Percentiles rank a stretch among this genome's conserved stretches.
Evolutionary conservation across 345 rosid genomes (phyloP).

Genomic region (Syzygium aqueum): DNA sequence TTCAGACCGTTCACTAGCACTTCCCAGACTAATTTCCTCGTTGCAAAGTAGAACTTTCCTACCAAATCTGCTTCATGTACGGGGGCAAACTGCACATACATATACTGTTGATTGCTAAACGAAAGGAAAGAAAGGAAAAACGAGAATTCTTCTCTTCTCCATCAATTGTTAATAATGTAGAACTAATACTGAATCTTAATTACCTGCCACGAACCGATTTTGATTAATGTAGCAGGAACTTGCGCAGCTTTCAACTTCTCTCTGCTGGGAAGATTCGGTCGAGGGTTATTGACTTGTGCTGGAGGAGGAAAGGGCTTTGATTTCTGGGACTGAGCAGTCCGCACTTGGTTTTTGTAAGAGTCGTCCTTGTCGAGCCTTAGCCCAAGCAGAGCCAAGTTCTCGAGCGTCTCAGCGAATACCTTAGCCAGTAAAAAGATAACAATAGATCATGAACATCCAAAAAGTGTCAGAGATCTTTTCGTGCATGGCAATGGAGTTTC

Average conservation of each 20-base stretch:
- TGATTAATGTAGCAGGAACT: conserved; percentile 17
- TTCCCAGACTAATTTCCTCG: conserved; percentile 62
- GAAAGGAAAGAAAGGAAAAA: not conserved
- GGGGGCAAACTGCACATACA: conserved; percentile 17
- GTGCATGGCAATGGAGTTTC: not conserved
- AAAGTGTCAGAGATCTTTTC: not conserved
- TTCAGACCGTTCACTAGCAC: conserved; percentile 21
- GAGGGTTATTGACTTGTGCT: not conserved
- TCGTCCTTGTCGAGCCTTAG: conserved; percentile 1
- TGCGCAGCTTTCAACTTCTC: conserved; percentile 26
- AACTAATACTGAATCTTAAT: not conserved
- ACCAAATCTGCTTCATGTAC: conserved; percentile 28
- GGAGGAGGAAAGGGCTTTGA: not conserved
- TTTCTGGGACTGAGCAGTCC: not conserved
- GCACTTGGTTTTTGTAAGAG: not conserved
- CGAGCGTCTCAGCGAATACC: not conserved
- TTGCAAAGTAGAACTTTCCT: conserved; percentile 51
- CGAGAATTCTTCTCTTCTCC: not conserved
- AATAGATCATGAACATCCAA: not conserved
- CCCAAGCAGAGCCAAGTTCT: conserved; percentile 2
- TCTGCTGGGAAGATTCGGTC: not conserved
- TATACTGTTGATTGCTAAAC: not conserved
- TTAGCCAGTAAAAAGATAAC: not conserved
- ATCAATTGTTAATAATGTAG: not conserved
- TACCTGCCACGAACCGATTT: conserved; percentile 48